These are phyloP conservation scores for Phaseolus coccineus DNA, from an alignment of 331 rosid genomes.

Conservation along the genomic window DNA sequence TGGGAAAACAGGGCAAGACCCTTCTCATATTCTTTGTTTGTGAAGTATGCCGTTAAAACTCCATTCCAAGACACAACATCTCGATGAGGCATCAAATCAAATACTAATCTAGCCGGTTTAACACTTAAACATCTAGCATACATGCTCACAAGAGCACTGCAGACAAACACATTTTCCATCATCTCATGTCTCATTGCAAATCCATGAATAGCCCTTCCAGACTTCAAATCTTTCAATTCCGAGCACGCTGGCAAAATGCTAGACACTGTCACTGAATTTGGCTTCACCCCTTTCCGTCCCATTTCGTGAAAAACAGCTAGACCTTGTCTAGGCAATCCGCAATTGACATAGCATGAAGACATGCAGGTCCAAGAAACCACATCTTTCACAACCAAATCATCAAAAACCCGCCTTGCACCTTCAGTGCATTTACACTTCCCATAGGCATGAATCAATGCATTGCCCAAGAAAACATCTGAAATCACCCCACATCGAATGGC, in stretches of 20 bases:
- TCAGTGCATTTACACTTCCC: slow-evolving; percentile 50
- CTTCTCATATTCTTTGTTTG: slow-evolving; percentile 49
- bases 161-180: slow-evolving; percentile 54
- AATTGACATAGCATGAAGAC: slow-evolving; percentile 48
- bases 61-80: slow-evolving; percentile 68
- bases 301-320: slow-evolving; percentile 47
- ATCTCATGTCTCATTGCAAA: slow-evolving; percentile 54
- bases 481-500: slow-evolving; percentile 46
- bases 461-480: slow-evolving; percentile 49
- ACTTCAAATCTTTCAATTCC: slow-evolving; percentile 53
- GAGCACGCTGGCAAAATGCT: slow-evolving; percentile 56
- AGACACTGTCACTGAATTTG: slow-evolving; percentile 51
- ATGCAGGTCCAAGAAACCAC: slow-evolving; percentile 59
- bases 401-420: slow-evolving; percentile 55
- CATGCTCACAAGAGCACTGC: slow-evolving; percentile 57
- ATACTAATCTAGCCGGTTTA: slow-evolving; percentile 50
- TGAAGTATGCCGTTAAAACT: slow-evolving; percentile 56
- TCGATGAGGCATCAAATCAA: slow-evolving; percentile 57
- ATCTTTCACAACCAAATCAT: slow-evolving; percentile 48
- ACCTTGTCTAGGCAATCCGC: slow-evolving; percentile 47
- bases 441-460: slow-evolving; percentile 58
- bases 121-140: slow-evolving; percentile 60
- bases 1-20: slow-evolving; percentile 52
- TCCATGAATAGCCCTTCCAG: slow-evolving; percentile 63
- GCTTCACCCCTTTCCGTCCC: slow-evolving; percentile 51